Percentiles rank a stretch among this genome's conserved stretches.
These are phyloP conservation scores for Rhytidhysteron rufulum DNA, from an alignment of 2,329 filamentous ascomycete species.

Conservation along the genomic window DNA sequence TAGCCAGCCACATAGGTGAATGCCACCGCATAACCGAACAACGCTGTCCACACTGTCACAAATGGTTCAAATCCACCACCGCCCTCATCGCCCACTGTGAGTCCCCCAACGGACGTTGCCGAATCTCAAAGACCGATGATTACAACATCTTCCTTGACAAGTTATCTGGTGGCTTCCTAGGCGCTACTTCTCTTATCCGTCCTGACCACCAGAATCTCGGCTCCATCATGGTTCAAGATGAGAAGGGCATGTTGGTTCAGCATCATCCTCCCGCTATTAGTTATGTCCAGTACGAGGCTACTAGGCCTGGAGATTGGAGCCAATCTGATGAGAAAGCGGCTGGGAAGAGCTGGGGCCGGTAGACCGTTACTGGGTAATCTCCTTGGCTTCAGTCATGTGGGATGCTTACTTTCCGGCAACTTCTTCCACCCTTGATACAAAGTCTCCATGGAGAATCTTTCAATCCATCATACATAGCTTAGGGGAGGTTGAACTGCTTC, in stretches of 20 bases:
- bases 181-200: slow-evolving; percentile 24
- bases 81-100: slow-evolving; percentile 41
- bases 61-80: slow-evolving; percentile 35
- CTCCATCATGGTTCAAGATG: slow-evolving; percentile 15
- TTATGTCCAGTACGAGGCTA: slow-evolving; percentile 29
- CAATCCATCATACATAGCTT: no score
- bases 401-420: no score
- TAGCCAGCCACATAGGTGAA: slow-evolving; percentile 34
- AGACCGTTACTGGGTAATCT: no score
- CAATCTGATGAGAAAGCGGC: no score
- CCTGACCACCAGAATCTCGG: slow-evolving; percentile 20
- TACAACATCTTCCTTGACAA: slow-evolving; percentile 35
- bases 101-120: slow-evolving; percentile 23
- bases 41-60: slow-evolving; percentile 39
- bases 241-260: slow-evolving; percentile 18
- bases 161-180: slow-evolving; percentile 42
- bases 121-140: slow-evolving; percentile 32
- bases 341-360: no score
- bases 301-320: slow-evolving; percentile 29
- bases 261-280: slow-evolving; percentile 22
- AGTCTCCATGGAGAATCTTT: no score
- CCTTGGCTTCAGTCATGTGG: no score
- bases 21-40: slow-evolving; percentile 32
- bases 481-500: no score
- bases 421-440: no score